Evolutionary conservation across 2,329 filamentous ascomycete genomes (phyloP).

Genomic region (Scytalidium sp.): DNA sequence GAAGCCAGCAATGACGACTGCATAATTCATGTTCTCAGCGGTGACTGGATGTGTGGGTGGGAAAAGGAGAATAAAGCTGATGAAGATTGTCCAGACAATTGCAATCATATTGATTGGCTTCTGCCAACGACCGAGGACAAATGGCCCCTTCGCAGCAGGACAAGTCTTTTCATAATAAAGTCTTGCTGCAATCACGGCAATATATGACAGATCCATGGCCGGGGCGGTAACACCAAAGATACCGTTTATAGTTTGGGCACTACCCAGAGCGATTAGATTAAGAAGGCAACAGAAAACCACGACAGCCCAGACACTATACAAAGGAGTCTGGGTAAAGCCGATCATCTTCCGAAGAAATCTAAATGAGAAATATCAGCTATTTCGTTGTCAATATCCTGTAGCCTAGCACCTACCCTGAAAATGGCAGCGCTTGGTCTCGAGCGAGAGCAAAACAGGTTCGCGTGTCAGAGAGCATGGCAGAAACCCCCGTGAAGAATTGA

Average conservation of each 20-base stretch:
- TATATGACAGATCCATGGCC: slow-evolving; percentile 50
- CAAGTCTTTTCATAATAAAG: too few relatives aligned
- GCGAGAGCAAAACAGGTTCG: slow-evolving; percentile 61
- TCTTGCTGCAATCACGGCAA: slow-evolving; percentile 59
- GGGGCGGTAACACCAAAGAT: slow-evolving; percentile 52
- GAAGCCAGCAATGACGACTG: slow-evolving; percentile 39
- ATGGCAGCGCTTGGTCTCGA: slow-evolving; percentile 57
- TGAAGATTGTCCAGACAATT: slow-evolving; percentile 59
- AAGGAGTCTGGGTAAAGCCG: slow-evolving; percentile 50
- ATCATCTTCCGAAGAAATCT: slow-evolving; percentile 53
- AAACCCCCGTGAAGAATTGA: slow-evolving; percentile 63
- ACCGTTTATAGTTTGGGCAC: slow-evolving; percentile 45
- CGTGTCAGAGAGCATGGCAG: slow-evolving; percentile 62
- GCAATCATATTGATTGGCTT: slow-evolving; percentile 53
- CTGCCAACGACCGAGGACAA: slow-evolving; percentile 53
- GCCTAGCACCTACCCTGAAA: slow-evolving; percentile 43
- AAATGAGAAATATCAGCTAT: not conserved
- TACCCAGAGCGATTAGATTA: slow-evolving; percentile 49
- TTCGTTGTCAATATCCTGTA: slow-evolving; percentile 1
- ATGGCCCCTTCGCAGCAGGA: too few relatives aligned
- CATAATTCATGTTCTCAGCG: slow-evolving; percentile 48
- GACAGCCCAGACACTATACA: slow-evolving; percentile 63
- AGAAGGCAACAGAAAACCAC: slow-evolving; percentile 52
- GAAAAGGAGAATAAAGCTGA: slow-evolving; percentile 58
- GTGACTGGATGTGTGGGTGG: slow-evolving; percentile 45